Evolutionary conservation across 2,329 filamentous ascomycete species (phyloP).

Genomic region (Taxawa tesnikishii): DNA sequence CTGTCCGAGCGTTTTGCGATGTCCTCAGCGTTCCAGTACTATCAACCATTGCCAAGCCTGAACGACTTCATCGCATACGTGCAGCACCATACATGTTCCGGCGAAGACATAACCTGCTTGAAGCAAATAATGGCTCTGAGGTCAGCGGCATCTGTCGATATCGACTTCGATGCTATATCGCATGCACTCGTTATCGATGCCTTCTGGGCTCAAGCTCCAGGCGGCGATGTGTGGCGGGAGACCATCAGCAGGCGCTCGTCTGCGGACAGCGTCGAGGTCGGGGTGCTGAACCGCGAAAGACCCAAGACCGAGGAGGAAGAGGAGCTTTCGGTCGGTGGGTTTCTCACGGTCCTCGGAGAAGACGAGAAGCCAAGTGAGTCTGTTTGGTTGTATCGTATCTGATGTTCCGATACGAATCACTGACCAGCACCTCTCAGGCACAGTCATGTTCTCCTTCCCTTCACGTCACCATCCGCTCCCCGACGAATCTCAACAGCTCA

Average conservation of each 20-base stretch:
- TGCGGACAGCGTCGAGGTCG: constrained; percentile 60
- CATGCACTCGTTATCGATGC: constrained; percentile 53
- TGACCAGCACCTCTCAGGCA: constrained; percentile 33
- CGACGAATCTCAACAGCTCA: constrained; percentile 18
- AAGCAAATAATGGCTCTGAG: constrained; percentile 33
- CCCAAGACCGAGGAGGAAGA: constrained; percentile 53
- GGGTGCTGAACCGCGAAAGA: constrained; percentile 57
- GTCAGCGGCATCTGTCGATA: constrained; percentile 54
- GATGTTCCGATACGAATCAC: background rate
- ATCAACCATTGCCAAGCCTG: constrained; percentile 44
- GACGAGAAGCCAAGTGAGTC: constrained; percentile 51
- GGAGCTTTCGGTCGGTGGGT: constrained; percentile 67
- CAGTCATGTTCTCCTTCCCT: constrained; percentile 73
- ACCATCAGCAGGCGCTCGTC: constrained; percentile 5
- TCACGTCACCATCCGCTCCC: constrained; percentile 58
- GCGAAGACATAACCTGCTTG: constrained; percentile 31
- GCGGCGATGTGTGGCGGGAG: constrained; percentile 33
- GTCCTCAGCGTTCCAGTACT: constrained; percentile 57
- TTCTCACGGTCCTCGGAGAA: constrained; percentile 67
- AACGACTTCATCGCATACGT: constrained; percentile 2
- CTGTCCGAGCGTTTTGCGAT: constrained; percentile 48
- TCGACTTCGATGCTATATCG: constrained; percentile 63
- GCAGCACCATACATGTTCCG: background rate
- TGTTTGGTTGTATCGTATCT: background rate
- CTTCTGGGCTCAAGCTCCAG: constrained; percentile 38